phyloP scores from a whole-genome alignment of 768 basidiomycete species.

The Kwoniella mangroviensis region DNA sequence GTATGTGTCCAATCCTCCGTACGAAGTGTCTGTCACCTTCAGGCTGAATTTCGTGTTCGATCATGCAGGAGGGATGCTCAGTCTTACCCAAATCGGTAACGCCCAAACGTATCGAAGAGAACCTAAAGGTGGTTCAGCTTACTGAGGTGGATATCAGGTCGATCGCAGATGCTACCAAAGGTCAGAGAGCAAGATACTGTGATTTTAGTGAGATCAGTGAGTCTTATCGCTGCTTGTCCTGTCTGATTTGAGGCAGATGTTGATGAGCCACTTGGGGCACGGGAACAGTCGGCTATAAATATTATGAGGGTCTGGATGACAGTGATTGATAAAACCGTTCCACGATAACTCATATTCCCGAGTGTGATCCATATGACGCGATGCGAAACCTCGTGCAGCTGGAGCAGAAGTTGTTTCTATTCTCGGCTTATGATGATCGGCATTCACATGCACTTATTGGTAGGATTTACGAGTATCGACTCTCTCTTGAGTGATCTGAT shows the following conservation, averaged over 20 bases:
- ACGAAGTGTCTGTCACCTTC: slow-evolving; percentile 53
- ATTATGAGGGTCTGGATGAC: slow-evolving; percentile 26
- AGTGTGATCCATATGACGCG: too few species aligned
- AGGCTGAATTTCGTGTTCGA: slow-evolving; percentile 59
- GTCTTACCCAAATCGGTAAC: slow-evolving; percentile 79
- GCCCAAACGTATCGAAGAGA: slow-evolving; percentile 69
- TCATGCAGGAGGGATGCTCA: slow-evolving; percentile 66
- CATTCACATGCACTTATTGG: too few species aligned
- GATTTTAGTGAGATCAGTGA: slow-evolving; percentile 29
- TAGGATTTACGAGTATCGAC: too few species aligned
- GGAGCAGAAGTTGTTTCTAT: too few species aligned
- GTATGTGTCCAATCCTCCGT: neutral
- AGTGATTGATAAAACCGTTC: slow-evolving; percentile 3
- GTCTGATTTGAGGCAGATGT: too few species aligned
- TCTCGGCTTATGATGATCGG: too few species aligned
- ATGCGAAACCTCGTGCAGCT: too few species aligned
- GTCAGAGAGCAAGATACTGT: slow-evolving; percentile 18
- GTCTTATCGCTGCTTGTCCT: neutral
- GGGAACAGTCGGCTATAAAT: slow-evolving; percentile 24
- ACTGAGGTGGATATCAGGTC: slow-evolving; percentile 6
- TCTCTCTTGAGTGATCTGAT: too few species aligned
- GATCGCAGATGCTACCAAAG: slow-evolving; percentile 8
- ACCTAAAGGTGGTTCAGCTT: slow-evolving; percentile 57
- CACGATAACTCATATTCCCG: too few species aligned
- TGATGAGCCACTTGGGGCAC: neutral